Conservation (phyloP, 1,284 basidiomycete species). For the Coniferiporia weirii region DNA sequence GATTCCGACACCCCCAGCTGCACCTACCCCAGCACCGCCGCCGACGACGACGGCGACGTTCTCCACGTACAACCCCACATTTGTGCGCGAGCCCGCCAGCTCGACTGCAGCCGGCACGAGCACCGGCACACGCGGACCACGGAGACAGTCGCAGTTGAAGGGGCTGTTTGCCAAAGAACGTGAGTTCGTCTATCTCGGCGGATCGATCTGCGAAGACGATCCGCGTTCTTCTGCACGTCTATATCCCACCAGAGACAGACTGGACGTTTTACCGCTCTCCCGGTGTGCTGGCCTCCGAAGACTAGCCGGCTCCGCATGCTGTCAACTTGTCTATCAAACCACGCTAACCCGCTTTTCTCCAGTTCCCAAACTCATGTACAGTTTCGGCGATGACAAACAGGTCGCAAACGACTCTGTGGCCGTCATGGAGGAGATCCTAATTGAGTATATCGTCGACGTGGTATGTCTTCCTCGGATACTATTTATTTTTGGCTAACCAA, state of each 20-base stretch:
- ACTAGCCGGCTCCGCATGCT: background rate
- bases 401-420: conserved; percentile 83
- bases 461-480: conserved; percentile 41
- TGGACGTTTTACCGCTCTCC: too few relatives aligned
- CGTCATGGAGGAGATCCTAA: conserved; percentile 91
- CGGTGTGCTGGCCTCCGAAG: conserved; percentile 4
- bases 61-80: conserved; percentile 11
- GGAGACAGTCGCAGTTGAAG: conserved; percentile 17
- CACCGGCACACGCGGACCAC: conserved; percentile 9
- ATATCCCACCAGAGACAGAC: too few relatives aligned
- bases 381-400: conserved; percentile 89
- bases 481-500: conserved; percentile 5
- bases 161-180: conserved; percentile 20
- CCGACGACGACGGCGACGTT: conserved; percentile 9
- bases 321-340: too few relatives aligned
- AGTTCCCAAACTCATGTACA: conserved; percentile 91
- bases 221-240: too few relatives aligned
- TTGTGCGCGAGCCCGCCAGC: background rate
- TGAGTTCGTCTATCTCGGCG: conserved; percentile 14
- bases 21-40: conserved; percentile 5
- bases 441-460: conserved; percentile 87
- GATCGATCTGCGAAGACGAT: too few relatives aligned
- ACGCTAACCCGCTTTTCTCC: conserved; percentile 2
- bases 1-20: background rate
- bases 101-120: background rate